A percentile compares a stretch with the other conserved stretches of the same genome.
Conservation (phyloP, 805 yeast species). For the Kluyveromyces siamensis region DNA sequence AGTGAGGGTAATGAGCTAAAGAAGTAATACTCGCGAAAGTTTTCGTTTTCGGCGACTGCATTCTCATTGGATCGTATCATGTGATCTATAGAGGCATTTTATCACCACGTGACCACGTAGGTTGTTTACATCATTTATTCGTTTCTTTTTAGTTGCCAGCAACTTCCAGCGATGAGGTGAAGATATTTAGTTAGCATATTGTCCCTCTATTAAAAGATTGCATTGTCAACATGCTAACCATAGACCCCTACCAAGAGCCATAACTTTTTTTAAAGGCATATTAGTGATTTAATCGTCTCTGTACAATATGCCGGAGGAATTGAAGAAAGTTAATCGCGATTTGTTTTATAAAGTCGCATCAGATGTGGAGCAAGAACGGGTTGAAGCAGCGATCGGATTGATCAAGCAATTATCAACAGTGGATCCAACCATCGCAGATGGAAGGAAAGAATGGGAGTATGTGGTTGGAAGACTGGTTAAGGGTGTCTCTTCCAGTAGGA, state of each 20-base stretch:
- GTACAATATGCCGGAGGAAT: neutral
- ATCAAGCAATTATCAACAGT: slow-evolving; percentile 47
- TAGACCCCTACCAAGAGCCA: too few relatives aligned
- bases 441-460: slow-evolving; percentile 64
- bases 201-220: too few relatives aligned
- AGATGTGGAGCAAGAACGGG: slow-evolving; percentile 62
- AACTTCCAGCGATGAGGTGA: too few relatives aligned
- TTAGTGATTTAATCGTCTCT: neutral
- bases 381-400: slow-evolving; percentile 59
- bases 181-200: too few relatives aligned
- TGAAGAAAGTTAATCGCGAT: slow-evolving; percentile 48
- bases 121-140: neutral
- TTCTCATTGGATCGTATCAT: neutral
- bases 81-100: neutral
- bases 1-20: neutral
- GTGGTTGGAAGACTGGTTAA: slow-evolving; percentile 69
- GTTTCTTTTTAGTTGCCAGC: neutral
- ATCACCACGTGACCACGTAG: neutral
- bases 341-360: slow-evolving; percentile 71
- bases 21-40: too few relatives aligned
- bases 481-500: slow-evolving; percentile 76
- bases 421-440: slow-evolving; percentile 18
- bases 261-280: too few relatives aligned
- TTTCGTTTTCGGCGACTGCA: neutral
- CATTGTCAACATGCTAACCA: too few relatives aligned